A percentile compares a stretch with the other conserved stretches of the same genome.
phyloP scores from a whole-genome alignment of 805 yeast species.

The Teunomyces barrocoloradensis region DNA sequence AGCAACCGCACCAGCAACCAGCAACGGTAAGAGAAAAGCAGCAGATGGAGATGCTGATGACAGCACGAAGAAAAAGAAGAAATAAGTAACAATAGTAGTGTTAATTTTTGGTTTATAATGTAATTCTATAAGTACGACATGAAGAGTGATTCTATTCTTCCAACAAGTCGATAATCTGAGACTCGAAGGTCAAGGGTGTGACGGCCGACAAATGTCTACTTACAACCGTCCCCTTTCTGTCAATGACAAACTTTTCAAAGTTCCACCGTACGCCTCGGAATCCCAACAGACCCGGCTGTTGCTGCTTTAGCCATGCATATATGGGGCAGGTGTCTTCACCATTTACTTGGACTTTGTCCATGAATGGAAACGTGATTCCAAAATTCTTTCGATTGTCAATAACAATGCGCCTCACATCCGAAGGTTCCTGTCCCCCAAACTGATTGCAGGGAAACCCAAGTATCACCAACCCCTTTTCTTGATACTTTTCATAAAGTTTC shows the following conservation, averaged over 20 bases:
- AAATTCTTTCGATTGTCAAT: constrained; percentile 18
- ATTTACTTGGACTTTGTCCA: constrained; percentile 37
- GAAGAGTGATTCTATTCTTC: not conserved
- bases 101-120: not conserved
- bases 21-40: constrained; percentile 7
- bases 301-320: constrained; percentile 27
- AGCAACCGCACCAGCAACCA: not conserved
- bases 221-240: constrained; percentile 55
- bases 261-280: constrained; percentile 64
- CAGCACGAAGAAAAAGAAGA: constrained; percentile 7
- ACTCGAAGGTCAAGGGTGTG: constrained; percentile 59
- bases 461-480: constrained; percentile 60
- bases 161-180: constrained; percentile 18
- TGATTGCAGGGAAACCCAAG: constrained; percentile 92
- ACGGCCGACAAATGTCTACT: constrained; percentile 65
- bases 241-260: constrained; percentile 70
- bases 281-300: constrained; percentile 30
- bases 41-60: constrained; percentile 6
- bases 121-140: not conserved
- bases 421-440: constrained; percentile 80
- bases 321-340: constrained; percentile 31
- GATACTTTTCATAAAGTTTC: constrained; percentile 60
- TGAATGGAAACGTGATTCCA: constrained; percentile 37
- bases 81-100: not conserved
- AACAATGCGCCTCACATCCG: constrained; percentile 40